Conservation (phyloP, 768 basidiomycete species). For the Lactarius hengduanensis region DNA sequence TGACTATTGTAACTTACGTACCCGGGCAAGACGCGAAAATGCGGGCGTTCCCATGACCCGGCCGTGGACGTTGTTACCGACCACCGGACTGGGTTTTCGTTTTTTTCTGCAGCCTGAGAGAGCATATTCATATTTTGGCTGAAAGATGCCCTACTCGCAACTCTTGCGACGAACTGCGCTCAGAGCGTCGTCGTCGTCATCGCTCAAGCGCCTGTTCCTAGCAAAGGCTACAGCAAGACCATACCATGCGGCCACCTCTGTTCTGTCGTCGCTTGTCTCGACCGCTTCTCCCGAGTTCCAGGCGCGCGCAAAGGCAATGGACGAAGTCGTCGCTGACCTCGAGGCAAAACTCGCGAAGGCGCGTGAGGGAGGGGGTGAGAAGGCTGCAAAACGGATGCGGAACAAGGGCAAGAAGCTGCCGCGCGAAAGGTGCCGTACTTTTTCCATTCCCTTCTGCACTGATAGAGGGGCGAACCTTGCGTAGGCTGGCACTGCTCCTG, state of each 20-base stretch:
- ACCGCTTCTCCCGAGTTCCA: slow-evolving; percentile 69
- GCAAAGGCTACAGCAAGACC: not conserved
- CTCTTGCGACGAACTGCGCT: not conserved
- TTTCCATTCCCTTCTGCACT: not conserved
- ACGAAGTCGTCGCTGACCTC: slow-evolving; percentile 61
- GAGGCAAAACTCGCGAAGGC: slow-evolving; percentile 57
- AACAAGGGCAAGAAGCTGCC: slow-evolving; percentile 80
- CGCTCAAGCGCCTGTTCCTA: not conserved
- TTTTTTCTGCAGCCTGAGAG: not conserved
- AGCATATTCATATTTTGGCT: not conserved
- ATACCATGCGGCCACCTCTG: slow-evolving; percentile 60
- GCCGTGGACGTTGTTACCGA: not conserved
- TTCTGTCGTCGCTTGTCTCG: slow-evolving; percentile 71
- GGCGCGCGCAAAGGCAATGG: slow-evolving; percentile 66
- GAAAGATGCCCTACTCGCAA: slow-evolving; percentile 4
- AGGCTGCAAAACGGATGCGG: slow-evolving; percentile 71
- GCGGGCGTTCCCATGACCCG: not conserved
- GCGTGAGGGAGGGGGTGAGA: slow-evolving; percentile 70
- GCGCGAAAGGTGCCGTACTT: slow-evolving; percentile 64
- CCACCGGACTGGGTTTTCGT: not conserved
- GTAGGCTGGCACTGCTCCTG: slow-evolving; percentile 51
- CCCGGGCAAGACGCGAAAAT: not conserved
- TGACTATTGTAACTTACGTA: not conserved
- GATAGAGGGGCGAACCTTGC: not conserved
- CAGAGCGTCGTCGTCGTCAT: not conserved